Percentiles rank a stretch among this genome's conserved stretches.
Conservation (phyloP, 2,329 filamentous ascomycete genomes). For the Didymella lethalis region DNA sequence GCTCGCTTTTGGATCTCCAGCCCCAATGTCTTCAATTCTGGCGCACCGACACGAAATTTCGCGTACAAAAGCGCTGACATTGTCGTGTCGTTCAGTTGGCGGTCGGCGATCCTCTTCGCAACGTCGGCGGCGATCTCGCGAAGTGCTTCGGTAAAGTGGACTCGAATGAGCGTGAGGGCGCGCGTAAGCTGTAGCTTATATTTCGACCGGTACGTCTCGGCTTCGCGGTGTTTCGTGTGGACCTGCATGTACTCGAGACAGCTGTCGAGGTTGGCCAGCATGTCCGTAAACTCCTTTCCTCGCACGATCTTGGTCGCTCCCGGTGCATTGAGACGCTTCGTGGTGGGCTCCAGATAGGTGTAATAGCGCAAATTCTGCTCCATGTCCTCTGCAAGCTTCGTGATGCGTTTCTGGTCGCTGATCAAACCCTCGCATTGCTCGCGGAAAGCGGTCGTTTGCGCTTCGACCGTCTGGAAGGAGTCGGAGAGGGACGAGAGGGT, state of each 20-base stretch:
- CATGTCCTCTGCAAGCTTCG: slow-evolving; percentile 81
- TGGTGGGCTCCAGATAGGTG: slow-evolving; percentile 89
- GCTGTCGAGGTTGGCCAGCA: slow-evolving; percentile 84
- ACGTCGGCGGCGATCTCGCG: slow-evolving; percentile 70
- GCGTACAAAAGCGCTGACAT: slow-evolving; percentile 75
- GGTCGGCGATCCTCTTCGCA: slow-evolving; percentile 68
- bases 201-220: slow-evolving; percentile 84
- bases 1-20: slow-evolving; percentile 73
- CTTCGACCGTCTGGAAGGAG: slow-evolving; percentile 86
- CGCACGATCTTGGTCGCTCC: slow-evolving; percentile 87
- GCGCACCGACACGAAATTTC: slow-evolving; percentile 72
- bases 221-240: slow-evolving; percentile 85
- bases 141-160: slow-evolving; percentile 69
- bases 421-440: slow-evolving; percentile 89
- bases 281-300: slow-evolving; percentile 83
- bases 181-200: slow-evolving; percentile 82
- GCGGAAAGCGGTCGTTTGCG: slow-evolving; percentile 91
- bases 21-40: slow-evolving; percentile 71
- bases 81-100: slow-evolving; percentile 74
- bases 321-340: slow-evolving; percentile 87
- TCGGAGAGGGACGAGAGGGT: slow-evolving; percentile 80
- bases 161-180: slow-evolving; percentile 71
- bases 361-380: slow-evolving; percentile 94
- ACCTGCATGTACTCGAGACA: slow-evolving; percentile 92
- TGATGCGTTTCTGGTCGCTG: slow-evolving; percentile 79